Evolutionary conservation across 306 rosid species (phyloP).

Genomic region (Quercus engelmannii): DNA sequence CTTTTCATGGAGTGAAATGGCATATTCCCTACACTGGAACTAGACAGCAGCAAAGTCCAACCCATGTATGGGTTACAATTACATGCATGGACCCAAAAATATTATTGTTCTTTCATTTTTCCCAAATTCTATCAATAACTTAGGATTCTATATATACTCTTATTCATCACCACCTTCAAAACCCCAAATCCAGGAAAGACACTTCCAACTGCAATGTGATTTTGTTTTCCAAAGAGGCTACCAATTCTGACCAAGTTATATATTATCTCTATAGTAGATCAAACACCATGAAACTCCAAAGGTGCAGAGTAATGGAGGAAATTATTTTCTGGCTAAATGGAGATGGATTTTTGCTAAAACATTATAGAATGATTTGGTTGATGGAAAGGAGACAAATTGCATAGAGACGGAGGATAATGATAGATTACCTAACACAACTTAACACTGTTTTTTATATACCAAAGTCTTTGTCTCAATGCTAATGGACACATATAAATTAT

Average conservation of each 20-base stretch:
- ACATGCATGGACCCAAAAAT: slow-evolving; percentile 15
- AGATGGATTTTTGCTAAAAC: slow-evolving; percentile 59
- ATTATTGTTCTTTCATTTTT: slow-evolving; percentile 7
- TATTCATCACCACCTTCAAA: slow-evolving; percentile 3
- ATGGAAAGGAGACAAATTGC: slow-evolving; percentile 40
- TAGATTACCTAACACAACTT: slow-evolving; percentile 37
- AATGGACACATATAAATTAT: slow-evolving; percentile 38
- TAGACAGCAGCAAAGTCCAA: slow-evolving; percentile 33
- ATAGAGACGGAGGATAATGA: slow-evolving; percentile 31
- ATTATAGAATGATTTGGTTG: slow-evolving; percentile 4
- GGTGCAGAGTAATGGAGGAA: slow-evolving; percentile 32
- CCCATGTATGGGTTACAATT: not conserved
- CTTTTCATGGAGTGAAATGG: not conserved
- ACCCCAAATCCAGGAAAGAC: slow-evolving; percentile 18
- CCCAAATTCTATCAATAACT: slow-evolving; percentile 40
- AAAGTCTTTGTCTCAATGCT: slow-evolving; percentile 41
- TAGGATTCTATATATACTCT: slow-evolving; percentile 47
- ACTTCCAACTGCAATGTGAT: slow-evolving; percentile 27
- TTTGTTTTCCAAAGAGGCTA: slow-evolving; percentile 30
- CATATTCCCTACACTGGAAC: slow-evolving; percentile 22
- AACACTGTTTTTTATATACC: slow-evolving; percentile 36
- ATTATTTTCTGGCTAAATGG: slow-evolving; percentile 51
- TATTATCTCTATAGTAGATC: slow-evolving; percentile 19
- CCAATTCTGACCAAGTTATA: slow-evolving; percentile 12
- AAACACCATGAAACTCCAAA: slow-evolving; percentile 13